These are phyloP conservation scores for Auricularia sp. DNA, from an alignment of 768 basidiomycete species.

Conservation along the genomic window DNA sequence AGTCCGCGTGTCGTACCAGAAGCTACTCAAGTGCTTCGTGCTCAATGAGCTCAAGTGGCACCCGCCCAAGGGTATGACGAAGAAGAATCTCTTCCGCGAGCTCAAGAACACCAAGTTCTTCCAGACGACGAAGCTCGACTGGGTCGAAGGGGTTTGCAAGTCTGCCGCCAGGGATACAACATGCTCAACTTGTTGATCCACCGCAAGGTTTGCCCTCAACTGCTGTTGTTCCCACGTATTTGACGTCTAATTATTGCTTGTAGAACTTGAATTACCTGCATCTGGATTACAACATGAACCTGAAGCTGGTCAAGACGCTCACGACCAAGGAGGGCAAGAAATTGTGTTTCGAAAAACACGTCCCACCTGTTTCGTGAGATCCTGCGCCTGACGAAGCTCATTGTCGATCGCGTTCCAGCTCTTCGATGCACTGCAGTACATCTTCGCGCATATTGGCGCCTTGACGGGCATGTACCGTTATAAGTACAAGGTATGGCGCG, in stretches of 20 bases:
- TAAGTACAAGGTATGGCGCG: slow-evolving; percentile 80
- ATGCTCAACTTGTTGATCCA: slow-evolving; percentile 99
- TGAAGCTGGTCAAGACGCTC: slow-evolving; percentile 95
- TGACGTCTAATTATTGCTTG: slow-evolving; percentile 1
- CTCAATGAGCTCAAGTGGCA: slow-evolving; percentile 86
- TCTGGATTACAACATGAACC: slow-evolving; percentile 96
- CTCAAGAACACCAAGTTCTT: slow-evolving; percentile 99
- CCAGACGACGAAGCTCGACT: slow-evolving; percentile 95
- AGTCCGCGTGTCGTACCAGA: slow-evolving; percentile 98
- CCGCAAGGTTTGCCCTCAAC: slow-evolving; percentile 58
- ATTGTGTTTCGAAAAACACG: slow-evolving; percentile 96
- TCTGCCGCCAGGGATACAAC: slow-evolving; percentile 98
- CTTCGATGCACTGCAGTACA: slow-evolving; percentile 96
- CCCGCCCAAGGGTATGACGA: slow-evolving; percentile 93
- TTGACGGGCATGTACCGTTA: slow-evolving; percentile 99
- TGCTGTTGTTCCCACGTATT: no score
- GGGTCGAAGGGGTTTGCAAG: slow-evolving; percentile 98
- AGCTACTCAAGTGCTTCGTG: slow-evolving; percentile 90
- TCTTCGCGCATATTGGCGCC: slow-evolving; percentile 94
- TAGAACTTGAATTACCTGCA: slow-evolving; percentile 90
- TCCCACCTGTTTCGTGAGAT: slow-evolving; percentile 98
- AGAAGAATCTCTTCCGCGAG: slow-evolving; percentile 93
- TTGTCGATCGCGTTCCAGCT: slow-evolving; percentile 98
- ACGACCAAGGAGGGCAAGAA: slow-evolving; percentile 99
- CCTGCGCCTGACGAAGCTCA: slow-evolving; percentile 91